Percentiles rank a stretch among this genome's conserved stretches.
These are phyloP conservation scores for Boletus chippewaensis DNA, from an alignment of 1,284 basidiomycete genomes.

Conservation along the genomic window DNA sequence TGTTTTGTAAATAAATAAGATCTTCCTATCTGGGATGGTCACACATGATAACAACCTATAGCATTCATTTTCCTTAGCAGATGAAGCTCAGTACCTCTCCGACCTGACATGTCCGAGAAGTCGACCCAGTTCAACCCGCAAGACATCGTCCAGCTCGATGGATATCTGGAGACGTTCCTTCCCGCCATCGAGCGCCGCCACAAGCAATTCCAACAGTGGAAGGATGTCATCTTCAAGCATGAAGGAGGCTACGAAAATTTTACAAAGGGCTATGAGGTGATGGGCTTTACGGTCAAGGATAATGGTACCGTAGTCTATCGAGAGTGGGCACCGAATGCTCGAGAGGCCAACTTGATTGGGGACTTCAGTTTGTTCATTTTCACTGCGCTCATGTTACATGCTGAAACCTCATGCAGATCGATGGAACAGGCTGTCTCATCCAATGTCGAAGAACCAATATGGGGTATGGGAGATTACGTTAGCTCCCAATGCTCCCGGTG, in stretches of 20 bases:
- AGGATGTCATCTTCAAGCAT: constrained; percentile 60
- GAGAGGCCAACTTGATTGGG: constrained; percentile 80
- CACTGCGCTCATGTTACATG: not conserved
- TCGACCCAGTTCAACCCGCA: constrained; percentile 50
- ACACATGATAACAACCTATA: not conserved
- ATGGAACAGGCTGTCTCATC: constrained; percentile 82
- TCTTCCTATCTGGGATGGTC: constrained; percentile 15
- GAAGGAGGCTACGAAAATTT: constrained; percentile 91
- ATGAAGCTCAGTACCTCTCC: constrained; percentile 4
- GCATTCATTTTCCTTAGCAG: not conserved
- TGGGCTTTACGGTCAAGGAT: constrained; percentile 72
- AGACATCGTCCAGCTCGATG: constrained; percentile 55
- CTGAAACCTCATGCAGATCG: constrained; percentile 49
- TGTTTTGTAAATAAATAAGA: not conserved
- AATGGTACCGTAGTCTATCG: constrained; percentile 77
- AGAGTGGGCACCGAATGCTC: constrained; percentile 94
- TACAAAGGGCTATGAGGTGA: constrained; percentile 79
- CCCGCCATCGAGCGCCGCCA: constrained; percentile 68
- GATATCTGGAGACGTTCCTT: constrained; percentile 72
- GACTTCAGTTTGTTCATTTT: constrained; percentile 80
- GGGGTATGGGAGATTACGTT: constrained; percentile 91
- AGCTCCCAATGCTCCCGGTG: constrained; percentile 62
- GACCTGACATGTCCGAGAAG: constrained; percentile 18
- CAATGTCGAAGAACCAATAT: constrained; percentile 82
- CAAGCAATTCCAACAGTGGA: constrained; percentile 67